Base-by-base conservation (phyloP, 306 rosid genomes). In the Geum urbanum region DNA sequence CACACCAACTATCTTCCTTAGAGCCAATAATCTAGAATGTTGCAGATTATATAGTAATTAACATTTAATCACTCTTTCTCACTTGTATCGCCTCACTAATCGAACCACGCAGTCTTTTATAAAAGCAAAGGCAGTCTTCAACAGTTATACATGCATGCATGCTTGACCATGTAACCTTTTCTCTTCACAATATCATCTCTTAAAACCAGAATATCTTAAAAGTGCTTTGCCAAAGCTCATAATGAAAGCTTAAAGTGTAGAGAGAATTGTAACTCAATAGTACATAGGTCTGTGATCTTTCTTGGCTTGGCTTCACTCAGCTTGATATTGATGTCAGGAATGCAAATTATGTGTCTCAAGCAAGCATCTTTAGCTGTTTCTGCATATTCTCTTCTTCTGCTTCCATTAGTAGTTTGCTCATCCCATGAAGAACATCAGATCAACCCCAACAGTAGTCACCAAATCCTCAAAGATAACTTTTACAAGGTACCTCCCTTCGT, bases 361-460 rank as follows among this genome's bases (percentile, higher is more conserved):
- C 60, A 70, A 24, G 60, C 80, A 43, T 24, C 72, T 76, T 45
- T 82, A 45, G 39, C 71, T 11, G 35, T 83, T 37, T 64, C 71
- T 78, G 75, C 76, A 47, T 83, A 43, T 71, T 79, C 56, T 82
- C 67, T 74, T 77, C 52, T 70, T 88, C 55, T 83, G 72, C 81
- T 85, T 14, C 90, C 88, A 50, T 85, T 82, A 63, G 86, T 79
- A 66, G n/a, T 74, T 49, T 80, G 91, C 77, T 76, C 86, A 57
- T 71, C 81, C 41, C 80, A 77, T 76, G 81, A 76, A 57, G 87
- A 79, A 11, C 15, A 61, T 43, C 52, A 74, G 71, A 27, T 63
- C 85, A 75, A 18, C 79, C 41, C 78, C 58, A 52, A 11, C 47
- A 72, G 22, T 43, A 74, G 8, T 72, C 89, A 76, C 80, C 82